These are phyloP conservation scores for Mucor lusitanicus DNA, from an alignment of 371 early-diverging fungal genomes.

Conservation along the genomic window DNA sequence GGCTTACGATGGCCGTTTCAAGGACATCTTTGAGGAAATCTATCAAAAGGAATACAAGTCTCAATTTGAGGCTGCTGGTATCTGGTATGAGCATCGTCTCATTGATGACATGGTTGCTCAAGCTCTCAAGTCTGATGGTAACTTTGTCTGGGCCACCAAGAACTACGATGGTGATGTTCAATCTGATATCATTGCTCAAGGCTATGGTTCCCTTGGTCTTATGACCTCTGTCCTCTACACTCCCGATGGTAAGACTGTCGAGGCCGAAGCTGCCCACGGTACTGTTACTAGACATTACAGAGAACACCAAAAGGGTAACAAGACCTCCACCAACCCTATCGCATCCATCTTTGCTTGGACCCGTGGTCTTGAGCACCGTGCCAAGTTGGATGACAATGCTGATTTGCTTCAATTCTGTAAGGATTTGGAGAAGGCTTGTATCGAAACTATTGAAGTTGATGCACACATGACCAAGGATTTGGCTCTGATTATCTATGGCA, in stretches of 20 bases:
- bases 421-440: slow-evolving; percentile 86
- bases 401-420: slow-evolving; percentile 76
- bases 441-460: slow-evolving; percentile 84
- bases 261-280: slow-evolving; percentile 97
- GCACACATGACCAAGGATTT: slow-evolving; percentile 97
- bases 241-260: slow-evolving; percentile 93
- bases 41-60: slow-evolving; percentile 79
- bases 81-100: slow-evolving; percentile 97
- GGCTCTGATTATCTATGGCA: slow-evolving; percentile 91
- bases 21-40: slow-evolving; percentile 93
- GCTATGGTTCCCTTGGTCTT: slow-evolving; percentile 87
- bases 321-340: slow-evolving; percentile 95
- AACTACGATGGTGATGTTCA: slow-evolving; percentile 97
- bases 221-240: slow-evolving; percentile 96
- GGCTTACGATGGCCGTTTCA: slow-evolving; percentile 97
- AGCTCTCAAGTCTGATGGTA: slow-evolving; percentile 92
- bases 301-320: slow-evolving; percentile 91
- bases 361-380: slow-evolving; percentile 94
- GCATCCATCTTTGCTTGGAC: slow-evolving; percentile 99
- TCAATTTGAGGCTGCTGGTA: slow-evolving; percentile 72
- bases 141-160: slow-evolving; percentile 95
- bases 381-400: slow-evolving; percentile 85
- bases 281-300: slow-evolving; percentile 98
- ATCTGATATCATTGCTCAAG: slow-evolving; percentile 95
- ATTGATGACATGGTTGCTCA: slow-evolving; percentile 99